Conservation (phyloP, 1,284 basidiomycete genomes). For the Cerioporus squamosus region DNA sequence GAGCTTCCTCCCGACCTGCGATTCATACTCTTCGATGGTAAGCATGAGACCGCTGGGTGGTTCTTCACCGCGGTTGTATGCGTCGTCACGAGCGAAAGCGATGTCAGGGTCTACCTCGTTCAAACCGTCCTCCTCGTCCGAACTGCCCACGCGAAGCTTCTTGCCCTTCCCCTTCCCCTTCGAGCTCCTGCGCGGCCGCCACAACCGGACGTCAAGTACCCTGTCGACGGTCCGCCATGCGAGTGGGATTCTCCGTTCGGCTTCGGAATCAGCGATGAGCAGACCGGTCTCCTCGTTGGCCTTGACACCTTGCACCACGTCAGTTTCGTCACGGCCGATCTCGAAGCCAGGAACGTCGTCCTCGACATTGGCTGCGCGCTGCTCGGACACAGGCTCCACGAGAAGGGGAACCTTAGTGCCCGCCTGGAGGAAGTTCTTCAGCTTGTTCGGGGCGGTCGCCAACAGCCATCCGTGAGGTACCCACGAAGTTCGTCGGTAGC, state of each 20-base stretch:
- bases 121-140: constrained; percentile 34
- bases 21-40: constrained; percentile 65
- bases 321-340: constrained; percentile 36
- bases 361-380: constrained; percentile 27
- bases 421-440: constrained; percentile 76
- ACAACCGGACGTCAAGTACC: constrained; percentile 75
- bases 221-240: constrained; percentile 83
- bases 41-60: constrained; percentile 54
- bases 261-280: constrained; percentile 48
- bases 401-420: constrained; percentile 77
- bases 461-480: constrained; percentile 90
- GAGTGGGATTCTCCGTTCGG: constrained; percentile 71
- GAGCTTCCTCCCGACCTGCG: constrained; percentile 48
- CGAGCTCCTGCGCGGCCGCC: constrained; percentile 43
- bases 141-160: constrained; percentile 25
- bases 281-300: constrained; percentile 39
- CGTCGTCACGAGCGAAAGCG: constrained; percentile 32
- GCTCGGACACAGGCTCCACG: constrained; percentile 42
- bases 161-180: constrained; percentile 31
- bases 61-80: constrained; percentile 55
- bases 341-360: constrained; percentile 28
- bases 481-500: constrained; percentile 83
- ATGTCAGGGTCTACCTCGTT: constrained; percentile 27
- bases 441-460: constrained; percentile 59
- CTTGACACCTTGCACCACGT: constrained; percentile 37